phyloP scores from a whole-genome alignment of 495 filamentous ascomycete genomes.

The Pseudoneurospora amorphoporcata region DNA sequence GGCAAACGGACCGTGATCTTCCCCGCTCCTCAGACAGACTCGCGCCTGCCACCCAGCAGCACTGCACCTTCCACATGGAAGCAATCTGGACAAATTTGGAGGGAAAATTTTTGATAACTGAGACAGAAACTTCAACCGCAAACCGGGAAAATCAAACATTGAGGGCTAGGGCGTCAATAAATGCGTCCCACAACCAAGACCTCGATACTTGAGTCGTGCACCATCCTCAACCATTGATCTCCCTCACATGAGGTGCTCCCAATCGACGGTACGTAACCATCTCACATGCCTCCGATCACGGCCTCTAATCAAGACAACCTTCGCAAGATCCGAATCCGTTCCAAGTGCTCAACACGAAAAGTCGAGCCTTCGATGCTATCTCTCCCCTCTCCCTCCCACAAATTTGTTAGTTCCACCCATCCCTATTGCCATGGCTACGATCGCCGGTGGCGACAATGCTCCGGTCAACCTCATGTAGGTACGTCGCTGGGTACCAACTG shows the following conservation, averaged over 20 bases:
- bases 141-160: neutral
- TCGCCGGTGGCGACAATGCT: neutral
- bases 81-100: neutral
- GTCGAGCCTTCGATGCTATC: neutral
- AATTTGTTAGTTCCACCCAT: neutral
- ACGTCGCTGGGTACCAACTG: neutral
- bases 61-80: neutral
- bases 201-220: too few relatives aligned
- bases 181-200: too few relatives aligned
- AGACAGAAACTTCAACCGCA: neutral
- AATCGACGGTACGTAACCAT: neutral
- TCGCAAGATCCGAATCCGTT: neutral
- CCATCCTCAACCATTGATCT: neutral
- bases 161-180: too few relatives aligned
- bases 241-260: neutral
- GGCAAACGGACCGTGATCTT: neutral
- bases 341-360: neutral
- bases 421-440: neutral
- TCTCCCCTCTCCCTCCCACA: neutral
- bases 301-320: neutral
- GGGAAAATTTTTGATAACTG: neutral
- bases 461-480: too few relatives aligned
- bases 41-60: neutral
- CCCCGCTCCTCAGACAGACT: neutral
- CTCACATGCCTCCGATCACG: neutral